Base-by-base conservation (phyloP, 805 yeast species). In the Metahyphopichia silvanorum region DNA sequence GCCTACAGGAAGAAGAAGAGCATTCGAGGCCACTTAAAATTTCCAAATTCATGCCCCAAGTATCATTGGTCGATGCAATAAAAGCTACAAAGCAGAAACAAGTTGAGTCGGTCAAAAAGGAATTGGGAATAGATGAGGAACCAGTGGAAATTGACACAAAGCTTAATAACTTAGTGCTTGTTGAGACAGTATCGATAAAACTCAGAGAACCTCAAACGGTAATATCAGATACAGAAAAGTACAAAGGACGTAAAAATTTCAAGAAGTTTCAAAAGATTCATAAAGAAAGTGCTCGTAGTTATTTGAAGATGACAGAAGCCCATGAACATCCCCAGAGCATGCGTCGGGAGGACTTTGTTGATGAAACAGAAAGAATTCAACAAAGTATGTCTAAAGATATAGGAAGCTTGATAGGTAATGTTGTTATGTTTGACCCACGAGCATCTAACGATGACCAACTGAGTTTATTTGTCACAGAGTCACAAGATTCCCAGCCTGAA, bases 41-140 rank as follows among this genome's bases (percentile, higher is more conserved):
- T n/a, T 23, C 31, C 9, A 44, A 39, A 16, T 35, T 42, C 13
- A 26, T 35, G 10, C 49, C 51, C 5, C 42, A 43, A 27, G 28
- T 42, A 6, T 38, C 61, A 3, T 42, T 60, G 5, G 48, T 43
- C 16, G 58, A 57, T 39, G 69, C 69, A 4, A 44, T 62, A 2
- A 40, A 42, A 26, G 41, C 44, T 16, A 43, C 63, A 5, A 59
- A 55, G 37, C 40, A 45, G 31, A 34, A 42, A 25, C 56, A 55
- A 11, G 38, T 42, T 5, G 40, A 44, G n/a, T 29, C 36, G 3
- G 38, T 53, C 11, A 47, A 50, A n/a, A 38, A 44, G 23, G 55
- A 53, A 26, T 43, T 58, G 6, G 66, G 63, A 2, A 37, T 55
- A 5, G 44, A 42, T 3, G 41, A 41, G 8, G 43, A 41, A n/a